Base-by-base conservation (phyloP, 140 eudicot genomes). In the Erigeron philadelphicus region DNA sequence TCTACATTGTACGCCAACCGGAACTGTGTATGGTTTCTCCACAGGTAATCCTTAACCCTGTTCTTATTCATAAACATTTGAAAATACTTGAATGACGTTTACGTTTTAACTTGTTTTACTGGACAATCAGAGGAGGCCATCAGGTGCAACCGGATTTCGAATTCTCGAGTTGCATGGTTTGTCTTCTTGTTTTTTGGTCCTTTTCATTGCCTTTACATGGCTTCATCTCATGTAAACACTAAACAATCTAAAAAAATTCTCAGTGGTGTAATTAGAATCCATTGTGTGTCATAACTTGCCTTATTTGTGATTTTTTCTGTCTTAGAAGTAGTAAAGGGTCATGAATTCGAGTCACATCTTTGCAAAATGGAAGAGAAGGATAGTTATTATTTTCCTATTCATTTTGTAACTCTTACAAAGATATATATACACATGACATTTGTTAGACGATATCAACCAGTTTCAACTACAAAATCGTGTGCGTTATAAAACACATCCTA, bases 1-100 rank as follows among this genome's bases (percentile, higher is more conserved):
- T 90, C 64, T 90, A 88, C 81, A 84, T 90, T 61, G 95, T 90
- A 9, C 68, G 91, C 0, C 96, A 90, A 76, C 97, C 97, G 68
- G 83, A 88, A 13, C 23, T 74, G 53, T 90, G 97, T 81, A 71
- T 67, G 25, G 48, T 67, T 21, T 58, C 82, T 55, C 64, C 82
- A 67, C 72, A 84, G 83, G 88, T 86, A 83, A 56, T 16, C 10
- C 58, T 59, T 35, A 43, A 71, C 50, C 73, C 31, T 6, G 64
- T 64, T 64, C 25, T 8, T 71, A 42, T 25, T 38, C 40, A 7
- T 71, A 77, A 71, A 19, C 55, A 8, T 55, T 9, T 55, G 11
- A 54, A 18, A 35, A 42, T 38, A 44, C 11, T 18, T 48, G 16
- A 77, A 55, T 71, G 73, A 64, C 64, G 62, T 42, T 68, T 18